Evolutionary conservation across 352 stramenopile genomes (phyloP).

Genomic region (Phytophthora ramorum): DNA sequence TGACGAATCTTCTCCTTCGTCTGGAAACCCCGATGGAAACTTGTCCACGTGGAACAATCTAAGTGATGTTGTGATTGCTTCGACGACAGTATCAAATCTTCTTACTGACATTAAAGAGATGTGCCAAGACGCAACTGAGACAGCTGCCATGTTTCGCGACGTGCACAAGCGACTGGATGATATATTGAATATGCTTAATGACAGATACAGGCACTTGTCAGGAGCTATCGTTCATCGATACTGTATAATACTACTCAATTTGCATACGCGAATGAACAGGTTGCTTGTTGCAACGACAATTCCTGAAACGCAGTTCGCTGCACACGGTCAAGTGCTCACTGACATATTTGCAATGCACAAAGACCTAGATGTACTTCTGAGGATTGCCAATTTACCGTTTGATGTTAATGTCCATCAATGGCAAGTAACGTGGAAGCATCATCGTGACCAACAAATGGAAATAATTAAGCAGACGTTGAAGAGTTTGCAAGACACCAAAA

Average conservation of each 20-base stretch:
- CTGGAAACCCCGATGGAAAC: neutral
- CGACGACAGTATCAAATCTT: neutral
- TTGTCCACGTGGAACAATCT: neutral
- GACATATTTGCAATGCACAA: constrained; percentile 5
- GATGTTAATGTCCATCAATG: neutral
- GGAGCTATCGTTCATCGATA: neutral
- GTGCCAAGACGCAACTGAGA: neutral
- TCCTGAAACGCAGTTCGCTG: neutral
- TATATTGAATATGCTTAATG: constrained; percentile 2
- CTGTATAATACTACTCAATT: neutral
- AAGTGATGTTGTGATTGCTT: neutral
- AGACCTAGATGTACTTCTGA: constrained; percentile 1
- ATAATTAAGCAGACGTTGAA: neutral
- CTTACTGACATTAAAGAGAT: neutral
- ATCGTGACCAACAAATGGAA: neutral
- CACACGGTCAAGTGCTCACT: neutral
- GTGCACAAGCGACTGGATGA: constrained; percentile 8
- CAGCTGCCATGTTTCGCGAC: neutral
- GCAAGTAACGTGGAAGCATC: neutral
- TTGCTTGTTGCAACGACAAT: neutral
- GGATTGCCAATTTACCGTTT: neutral
- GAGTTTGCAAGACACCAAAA: neutral
- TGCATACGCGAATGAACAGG: neutral
- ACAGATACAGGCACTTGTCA: neutral
- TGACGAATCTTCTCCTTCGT: neutral